Evolutionary conservation across 805 yeast genomes (phyloP), one percentile per base, ranked within the genome.

Genomic region (Hermanozyma aechmeae): DNA sequence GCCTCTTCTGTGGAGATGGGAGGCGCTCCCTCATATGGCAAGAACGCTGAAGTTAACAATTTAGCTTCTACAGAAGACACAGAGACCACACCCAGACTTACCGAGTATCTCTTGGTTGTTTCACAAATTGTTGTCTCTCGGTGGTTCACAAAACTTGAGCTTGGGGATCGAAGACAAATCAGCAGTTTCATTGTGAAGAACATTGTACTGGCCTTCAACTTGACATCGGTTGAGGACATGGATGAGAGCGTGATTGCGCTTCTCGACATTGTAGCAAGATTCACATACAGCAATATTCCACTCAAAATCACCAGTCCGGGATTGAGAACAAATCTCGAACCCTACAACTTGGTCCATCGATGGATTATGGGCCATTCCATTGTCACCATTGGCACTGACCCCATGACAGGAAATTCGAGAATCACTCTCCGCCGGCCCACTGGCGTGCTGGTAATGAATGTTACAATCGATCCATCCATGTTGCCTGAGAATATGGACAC

Each of bases 101-200:
- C 81, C 0, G 75, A 71, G 28, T 84, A 81, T 46, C 57, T 79
- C 16, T 56, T 71, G 15, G 59, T 75, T 1, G 55, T 79, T 26
- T 80, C 94, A 0, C 81, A 78, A 46, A 67, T 65, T 27, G 80
- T 82, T 3, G 71, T 85, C 15, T 59, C 79, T 2, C 65, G 68
- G 24, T 81, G 93, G 87, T 83, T 76, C 39, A 53, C 83, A 41
- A 71, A 76, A 32, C 67, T 84, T 47, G 64, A 65, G 12, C 35
- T 77, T 34, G 55, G 53, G n/a, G 76, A 76, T 27, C 62, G 95
- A 24, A 65, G 66, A 28, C 61, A 65, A 21, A 43, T 83, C 21
- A 71, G 80, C 1, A 67, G 83, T 2, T 85, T 73, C 43, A 63
- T 85, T 9, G 63, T 75, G 22, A 68, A 72, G 32, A 75, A 73